Evolutionary conservation across 352 stramenopile genomes (phyloP), one percentile per base, ranked within the genome.

Genomic region (Phytophthora kernoviae): DNA sequence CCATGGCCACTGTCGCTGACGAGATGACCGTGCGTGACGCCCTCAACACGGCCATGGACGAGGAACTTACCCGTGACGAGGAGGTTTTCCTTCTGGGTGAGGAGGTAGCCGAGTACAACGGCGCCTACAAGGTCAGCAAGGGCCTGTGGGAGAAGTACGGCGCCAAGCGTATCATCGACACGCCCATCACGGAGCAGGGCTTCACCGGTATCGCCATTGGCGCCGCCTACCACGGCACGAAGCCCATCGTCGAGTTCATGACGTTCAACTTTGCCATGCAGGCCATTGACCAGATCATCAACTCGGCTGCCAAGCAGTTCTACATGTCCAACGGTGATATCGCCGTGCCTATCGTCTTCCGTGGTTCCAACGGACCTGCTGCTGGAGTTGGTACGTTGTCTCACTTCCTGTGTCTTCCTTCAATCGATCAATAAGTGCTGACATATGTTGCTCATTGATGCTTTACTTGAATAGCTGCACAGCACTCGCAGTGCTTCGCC

Each of bases 231-330:
- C 96, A 99, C 73, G 93, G 97, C 81, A 90, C 99, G 11, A 93
- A 96, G 75, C 98, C 98, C 34, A 92, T 99, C 44, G 90, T 99
- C 20, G 98, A 99, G 87, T 99, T 99, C 79, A 99, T 99, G 98
- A 99, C 98, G 22, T 99, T 99, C 74, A 99, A 99, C 81, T 99
- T 99, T 77, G 96, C 96, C 57, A 98, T 99, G 94, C 97, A 99
- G 70, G 97, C 97, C 26, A 99, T 99, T 66, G 98, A 99, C 87
- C 98, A 99, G 73, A 98, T 99, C 68, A 90, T 99, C 48, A 99
- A 99, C 78, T 98, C 91, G 56, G 97, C 97, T n/a, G 98, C 98
- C 54, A 99, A 99, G 86, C 96, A 99, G 62, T 98, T 97, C 69
- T 99, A 99, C 88, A 99, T 99, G 98, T 98, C 83, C 54, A 97